Evolutionary conservation across 345 rosid species (phyloP).

Genomic region (Hypericum perforatum): DNA sequence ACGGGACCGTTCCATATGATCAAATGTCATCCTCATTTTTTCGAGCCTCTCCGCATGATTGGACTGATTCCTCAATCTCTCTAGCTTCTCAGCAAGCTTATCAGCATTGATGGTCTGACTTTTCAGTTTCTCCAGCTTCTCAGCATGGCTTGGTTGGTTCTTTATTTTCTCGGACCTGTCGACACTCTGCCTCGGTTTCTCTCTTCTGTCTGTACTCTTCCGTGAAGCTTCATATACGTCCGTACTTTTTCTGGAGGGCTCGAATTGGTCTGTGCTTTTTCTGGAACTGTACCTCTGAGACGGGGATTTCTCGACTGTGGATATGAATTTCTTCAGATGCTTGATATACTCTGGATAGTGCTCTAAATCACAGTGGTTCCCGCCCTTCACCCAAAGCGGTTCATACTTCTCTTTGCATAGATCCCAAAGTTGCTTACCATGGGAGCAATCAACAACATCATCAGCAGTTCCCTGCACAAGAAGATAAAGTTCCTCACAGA

Average conservation of each 20-base stretch:
- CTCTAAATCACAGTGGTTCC: slow-evolving; percentile 9
- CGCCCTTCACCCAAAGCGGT: slow-evolving; percentile 9
- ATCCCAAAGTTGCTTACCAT: slow-evolving; percentile 9
- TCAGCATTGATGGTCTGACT: slow-evolving; percentile 25
- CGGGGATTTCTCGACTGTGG: slow-evolving; percentile 7
- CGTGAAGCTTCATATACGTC: slow-evolving; percentile 57
- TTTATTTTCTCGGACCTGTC: slow-evolving; percentile 30
- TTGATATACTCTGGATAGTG: slow-evolving; percentile 10
- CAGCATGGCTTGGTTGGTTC: too few species aligned
- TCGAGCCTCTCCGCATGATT: slow-evolving; percentile 16
- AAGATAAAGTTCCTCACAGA: too few species aligned
- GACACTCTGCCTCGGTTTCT: slow-evolving; percentile 59
- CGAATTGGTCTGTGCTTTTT: slow-evolving; percentile 8
- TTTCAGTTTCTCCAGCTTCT: slow-evolving; percentile 11
- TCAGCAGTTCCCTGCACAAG: slow-evolving; percentile 7
- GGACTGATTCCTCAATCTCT: slow-evolving; percentile 18
- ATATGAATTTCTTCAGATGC: slow-evolving; percentile 9
- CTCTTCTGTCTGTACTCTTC: slow-evolving; percentile 62
- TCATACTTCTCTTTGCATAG: slow-evolving; percentile 7
- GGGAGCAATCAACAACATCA: slow-evolving; percentile 7
- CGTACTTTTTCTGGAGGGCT: slow-evolving; percentile 1
- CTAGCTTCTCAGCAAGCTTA: slow-evolving; percentile 9
- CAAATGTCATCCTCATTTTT: slow-evolving; percentile 20
- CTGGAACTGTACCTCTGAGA: slow-evolving; percentile 9
- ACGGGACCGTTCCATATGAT: slow-evolving; percentile 26